Conservation (phyloP, 805 yeast genomes). For the Suhomyces canberraensis region DNA sequence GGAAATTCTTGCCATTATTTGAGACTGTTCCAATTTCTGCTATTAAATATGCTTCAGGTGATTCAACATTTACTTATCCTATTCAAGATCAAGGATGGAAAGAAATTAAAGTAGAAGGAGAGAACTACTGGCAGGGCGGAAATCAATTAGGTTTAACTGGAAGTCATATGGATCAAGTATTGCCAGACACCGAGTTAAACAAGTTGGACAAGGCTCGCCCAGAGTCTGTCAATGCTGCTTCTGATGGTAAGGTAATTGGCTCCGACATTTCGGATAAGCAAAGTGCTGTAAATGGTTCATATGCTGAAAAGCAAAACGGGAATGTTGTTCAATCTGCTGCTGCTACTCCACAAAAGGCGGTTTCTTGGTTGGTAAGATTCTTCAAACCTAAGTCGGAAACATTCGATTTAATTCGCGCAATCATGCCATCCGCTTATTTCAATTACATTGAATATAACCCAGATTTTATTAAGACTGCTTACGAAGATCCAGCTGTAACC, state of each 20-base stretch:
- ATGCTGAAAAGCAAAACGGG: constrained; percentile 1
- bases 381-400: constrained; percentile 47
- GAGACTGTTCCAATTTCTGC: constrained; percentile 72
- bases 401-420: constrained; percentile 42
- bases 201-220: constrained; percentile 1
- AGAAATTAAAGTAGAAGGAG: constrained; percentile 54
- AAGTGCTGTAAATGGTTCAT: constrained; percentile 2
- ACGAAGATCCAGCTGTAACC: constrained; percentile 55
- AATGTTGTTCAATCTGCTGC: constrained; percentile 7
- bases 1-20: constrained; percentile 58
- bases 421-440: constrained; percentile 42
- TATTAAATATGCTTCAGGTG: constrained; percentile 45
- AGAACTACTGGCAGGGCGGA: constrained; percentile 45
- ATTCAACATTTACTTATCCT: constrained; percentile 50
- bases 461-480: constrained; percentile 42
- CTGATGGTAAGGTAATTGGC: not conserved
- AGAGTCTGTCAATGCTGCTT: constrained; percentile 1
- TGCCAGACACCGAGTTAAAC: constrained; percentile 7
- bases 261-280: constrained; percentile 9
- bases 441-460: constrained; percentile 40
- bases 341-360: constrained; percentile 20
- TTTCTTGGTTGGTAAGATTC: constrained; percentile 36
- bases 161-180: constrained; percentile 17
- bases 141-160: constrained; percentile 35
- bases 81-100: constrained; percentile 59